Evolutionary conservation across 2,329 filamentous ascomycete genomes (phyloP), one percentile per base, ranked within the genome.

Genomic region (Byssoonygena ceratinophila): DNA sequence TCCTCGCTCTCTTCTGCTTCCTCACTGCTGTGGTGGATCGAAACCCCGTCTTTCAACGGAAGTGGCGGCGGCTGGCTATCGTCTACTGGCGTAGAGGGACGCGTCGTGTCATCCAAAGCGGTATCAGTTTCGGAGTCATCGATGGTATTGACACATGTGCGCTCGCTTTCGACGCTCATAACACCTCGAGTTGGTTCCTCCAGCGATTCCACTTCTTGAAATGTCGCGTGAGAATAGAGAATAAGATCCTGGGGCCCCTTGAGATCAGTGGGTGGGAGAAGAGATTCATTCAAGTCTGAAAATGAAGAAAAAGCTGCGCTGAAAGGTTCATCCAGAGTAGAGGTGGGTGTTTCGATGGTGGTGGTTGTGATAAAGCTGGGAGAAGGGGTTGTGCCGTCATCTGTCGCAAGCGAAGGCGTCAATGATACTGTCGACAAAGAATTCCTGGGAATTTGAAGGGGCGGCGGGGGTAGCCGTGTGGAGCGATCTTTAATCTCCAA

Each of bases 41-140:
- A 2, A 80, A 71, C 14, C 84, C 89, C 39, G 84, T 74, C 58
- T 87, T 87, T 27, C 83, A 69, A 1, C 81, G 85, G 9, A 80
- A 78, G 75, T 58, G 77, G 75, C 27, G 79, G 76, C 53, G 71
- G 39, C 11, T 36, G 74, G 37, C 75, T 65, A 59, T 74, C 61
- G 61, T 76, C 68, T 74, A 71, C 59, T 3, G 46, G 46, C 2
- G 51, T 53, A 3, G 43, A 8, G 11, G 50, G 49, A 20, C 49
- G 39, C 12, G 45, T 52, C 14, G 27, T 44, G 22, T 29, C 36
- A 9, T 32, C 31, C 18, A 89, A 94, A 14, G 89, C 90, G 52
- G 90, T 76, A 1, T 90, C 96, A 1, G 90, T 79, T 62, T 90
- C 87, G 0, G 89, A 95, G 60, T 88, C 85, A 29, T 85, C 82